These are phyloP conservation scores for Aureobasidium uvarum DNA, from an alignment of 2,329 filamentous ascomycete genomes.

Conservation along the genomic window DNA sequence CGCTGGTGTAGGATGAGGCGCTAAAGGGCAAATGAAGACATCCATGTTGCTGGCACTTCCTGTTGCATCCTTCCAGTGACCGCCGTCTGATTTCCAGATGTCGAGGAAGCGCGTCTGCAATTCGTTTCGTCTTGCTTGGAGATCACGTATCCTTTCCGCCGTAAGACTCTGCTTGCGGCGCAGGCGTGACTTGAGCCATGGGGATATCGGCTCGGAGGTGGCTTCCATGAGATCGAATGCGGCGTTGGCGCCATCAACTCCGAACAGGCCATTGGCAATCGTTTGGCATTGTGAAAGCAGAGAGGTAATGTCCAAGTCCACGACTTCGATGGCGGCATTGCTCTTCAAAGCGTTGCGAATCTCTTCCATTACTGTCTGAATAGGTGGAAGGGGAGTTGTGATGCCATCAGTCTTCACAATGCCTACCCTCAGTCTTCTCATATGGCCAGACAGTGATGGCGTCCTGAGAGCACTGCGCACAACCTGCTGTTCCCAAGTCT, in stretches of 20 bases:
- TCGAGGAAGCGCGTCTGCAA: constrained; percentile 57
- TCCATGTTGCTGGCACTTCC: constrained; percentile 42
- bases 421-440: constrained; percentile 43
- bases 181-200: constrained; percentile 57
- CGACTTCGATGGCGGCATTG: constrained; percentile 48
- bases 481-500: constrained; percentile 40
- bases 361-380: constrained; percentile 49
- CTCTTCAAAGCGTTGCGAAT: constrained; percentile 42
- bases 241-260: constrained; percentile 55
- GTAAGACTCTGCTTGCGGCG: constrained; percentile 49
- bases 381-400: constrained; percentile 53
- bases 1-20: constrained; percentile 61
- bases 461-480: constrained; percentile 9
- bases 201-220: constrained; percentile 57
- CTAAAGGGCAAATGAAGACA: constrained; percentile 62
- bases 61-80: constrained; percentile 35
- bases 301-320: constrained; percentile 56
- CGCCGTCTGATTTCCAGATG: constrained; percentile 54
- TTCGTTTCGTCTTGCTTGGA: constrained; percentile 54
- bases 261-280: constrained; percentile 58
- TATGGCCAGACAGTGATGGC: constrained; percentile 7
- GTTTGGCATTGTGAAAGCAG: constrained; percentile 56
- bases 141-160: constrained; percentile 50
- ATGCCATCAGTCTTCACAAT: constrained; percentile 53
- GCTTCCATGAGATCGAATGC: constrained; percentile 59